Evolutionary conservation across 257 asterid species (phyloP).

Genomic region (Nicotiana tomentosiformis): DNA sequence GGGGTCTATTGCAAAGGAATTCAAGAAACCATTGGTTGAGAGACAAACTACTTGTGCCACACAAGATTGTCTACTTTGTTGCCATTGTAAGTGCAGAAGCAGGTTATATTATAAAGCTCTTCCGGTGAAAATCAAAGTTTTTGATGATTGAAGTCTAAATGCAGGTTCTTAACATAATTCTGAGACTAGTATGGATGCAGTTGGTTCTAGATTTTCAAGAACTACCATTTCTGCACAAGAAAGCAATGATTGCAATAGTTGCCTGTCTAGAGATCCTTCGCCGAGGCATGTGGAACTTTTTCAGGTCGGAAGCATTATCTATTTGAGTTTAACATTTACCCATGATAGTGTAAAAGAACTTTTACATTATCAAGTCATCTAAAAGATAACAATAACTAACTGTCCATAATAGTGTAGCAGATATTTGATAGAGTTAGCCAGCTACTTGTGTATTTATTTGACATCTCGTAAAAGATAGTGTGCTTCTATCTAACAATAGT

Average conservation of each 20-base stretch:
- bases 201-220: slow-evolving; percentile 50
- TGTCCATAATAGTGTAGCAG: background rate
- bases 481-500: background rate
- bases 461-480: background rate
- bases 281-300: slow-evolving; percentile 87
- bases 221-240: slow-evolving; percentile 41
- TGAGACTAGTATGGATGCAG: slow-evolving; percentile 93
- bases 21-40: slow-evolving; percentile 75
- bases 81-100: slow-evolving; percentile 53
- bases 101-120: background rate
- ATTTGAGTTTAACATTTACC: background rate
- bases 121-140: no score
- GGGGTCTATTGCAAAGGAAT: slow-evolving; percentile 59
- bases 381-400: background rate
- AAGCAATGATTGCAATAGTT: slow-evolving; percentile 46
- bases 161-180: slow-evolving; percentile 58
- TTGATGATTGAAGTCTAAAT: background rate
- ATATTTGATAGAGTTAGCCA: background rate
- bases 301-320: slow-evolving; percentile 43
- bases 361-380: background rate
- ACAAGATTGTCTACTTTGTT: slow-evolving; percentile 55
- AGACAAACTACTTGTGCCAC: slow-evolving; percentile 62
- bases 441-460: background rate
- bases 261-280: slow-evolving; percentile 81
- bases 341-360: background rate